These are phyloP conservation scores for Falciphora oryzae DNA, from an alignment of 2,329 filamentous ascomycete genomes.

Conservation along the genomic window DNA sequence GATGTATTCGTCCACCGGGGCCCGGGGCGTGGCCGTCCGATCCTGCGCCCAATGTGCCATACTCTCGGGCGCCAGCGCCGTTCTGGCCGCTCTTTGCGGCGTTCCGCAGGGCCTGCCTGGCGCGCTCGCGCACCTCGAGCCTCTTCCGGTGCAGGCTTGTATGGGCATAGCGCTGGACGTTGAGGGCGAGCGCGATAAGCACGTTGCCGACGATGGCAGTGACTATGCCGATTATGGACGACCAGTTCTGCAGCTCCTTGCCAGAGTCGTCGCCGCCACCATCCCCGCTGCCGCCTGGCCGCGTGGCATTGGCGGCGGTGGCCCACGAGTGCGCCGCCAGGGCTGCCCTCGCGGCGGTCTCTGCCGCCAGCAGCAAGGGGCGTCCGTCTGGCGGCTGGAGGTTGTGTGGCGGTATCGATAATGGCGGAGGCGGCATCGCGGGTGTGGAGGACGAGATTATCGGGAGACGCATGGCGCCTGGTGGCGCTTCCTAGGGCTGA, in stretches of 20 bases:
- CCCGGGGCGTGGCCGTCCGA: slow-evolving; percentile 19
- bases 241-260: slow-evolving; percentile 65
- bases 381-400: not conserved
- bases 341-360: slow-evolving; percentile 1
- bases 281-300: slow-evolving; percentile 11
- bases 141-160: slow-evolving; percentile 72
- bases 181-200: slow-evolving; percentile 90
- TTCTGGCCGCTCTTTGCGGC: slow-evolving; percentile 32
- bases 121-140: slow-evolving; percentile 49
- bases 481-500: not conserved
- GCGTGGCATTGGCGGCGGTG: slow-evolving; percentile 13
- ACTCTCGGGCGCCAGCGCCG: slow-evolving; percentile 12
- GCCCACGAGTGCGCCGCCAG: not conserved
- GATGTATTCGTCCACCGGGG: slow-evolving; percentile 8
- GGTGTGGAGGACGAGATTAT: not conserved
- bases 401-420: not conserved
- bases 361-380: not conserved
- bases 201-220: slow-evolving; percentile 91
- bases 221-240: slow-evolving; percentile 87
- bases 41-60: slow-evolving; percentile 12
- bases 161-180: slow-evolving; percentile 94
- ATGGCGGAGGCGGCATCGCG: not conserved
- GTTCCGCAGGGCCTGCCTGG: slow-evolving; percentile 47
- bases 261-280: slow-evolving; percentile 28
- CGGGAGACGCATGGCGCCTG: not conserved